phyloP scores from a whole-genome alignment of 306 rosid species.

The Glycine latifolia region DNA sequence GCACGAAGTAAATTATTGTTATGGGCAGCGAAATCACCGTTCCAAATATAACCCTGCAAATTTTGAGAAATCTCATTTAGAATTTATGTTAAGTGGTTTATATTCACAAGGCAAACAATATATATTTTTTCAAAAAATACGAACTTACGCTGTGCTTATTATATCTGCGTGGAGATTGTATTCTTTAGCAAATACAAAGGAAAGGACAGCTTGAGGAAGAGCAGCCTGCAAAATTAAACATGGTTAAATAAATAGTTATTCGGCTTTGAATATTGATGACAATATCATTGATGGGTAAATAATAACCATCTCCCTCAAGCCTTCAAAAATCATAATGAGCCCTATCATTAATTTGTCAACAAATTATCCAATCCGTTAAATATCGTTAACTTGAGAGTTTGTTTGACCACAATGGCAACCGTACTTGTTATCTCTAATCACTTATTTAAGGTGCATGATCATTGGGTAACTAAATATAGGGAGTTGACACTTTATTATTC shows the following conservation, averaged over 20 bases:
- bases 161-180: slow-evolving; percentile 46
- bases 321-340: not conserved
- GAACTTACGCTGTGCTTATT: slow-evolving; percentile 44
- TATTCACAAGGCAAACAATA: not conserved
- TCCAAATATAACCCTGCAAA: slow-evolving; percentile 17
- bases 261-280: not conserved
- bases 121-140: not conserved
- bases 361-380: not conserved
- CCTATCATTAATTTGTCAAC: not conserved
- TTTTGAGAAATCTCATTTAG: not conserved
- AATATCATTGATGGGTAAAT: not conserved
- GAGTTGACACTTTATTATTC: not conserved
- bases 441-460: not conserved
- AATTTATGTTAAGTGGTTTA: not conserved
- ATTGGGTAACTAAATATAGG: not conserved
- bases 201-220: slow-evolving; percentile 7
- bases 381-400: not conserved
- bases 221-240: slow-evolving; percentile 17
- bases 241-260: not conserved
- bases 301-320: not conserved
- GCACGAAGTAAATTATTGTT: not conserved
- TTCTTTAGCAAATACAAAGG: slow-evolving; percentile 34
- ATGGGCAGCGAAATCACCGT: not conserved
- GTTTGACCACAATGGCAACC: not conserved
- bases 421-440: not conserved